Evolutionary conservation across 768 basidiomycete genomes (phyloP).

Genomic region (Sporobolomyces phaffii): DNA sequence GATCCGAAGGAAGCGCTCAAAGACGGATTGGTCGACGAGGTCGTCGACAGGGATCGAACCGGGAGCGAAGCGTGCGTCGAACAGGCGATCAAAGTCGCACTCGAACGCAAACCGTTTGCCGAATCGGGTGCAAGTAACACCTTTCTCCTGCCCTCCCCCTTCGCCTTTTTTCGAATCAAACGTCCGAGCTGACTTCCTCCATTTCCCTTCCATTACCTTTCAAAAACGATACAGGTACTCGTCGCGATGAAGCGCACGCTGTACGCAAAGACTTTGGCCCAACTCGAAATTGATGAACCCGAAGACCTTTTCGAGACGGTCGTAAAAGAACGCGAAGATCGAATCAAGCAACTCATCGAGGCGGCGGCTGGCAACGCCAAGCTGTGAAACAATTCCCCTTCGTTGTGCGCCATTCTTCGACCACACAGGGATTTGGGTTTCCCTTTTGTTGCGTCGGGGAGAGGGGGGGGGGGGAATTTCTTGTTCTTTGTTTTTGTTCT

Average conservation of each 20-base stretch:
- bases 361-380: not conserved
- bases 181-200: no score
- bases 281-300: constrained; percentile 16
- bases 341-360: not conserved
- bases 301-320: not conserved
- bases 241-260: constrained; percentile 23
- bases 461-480: no score
- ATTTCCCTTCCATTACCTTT: not conserved
- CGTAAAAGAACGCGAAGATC: not conserved
- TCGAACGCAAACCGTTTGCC: constrained; percentile 1
- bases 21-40: constrained; percentile 30
- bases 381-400: not conserved
- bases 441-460: no score
- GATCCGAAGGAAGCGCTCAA: constrained; percentile 63
- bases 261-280: constrained; percentile 1
- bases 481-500: no score
- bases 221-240: constrained; percentile 26
- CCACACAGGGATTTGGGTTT: no score
- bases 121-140: constrained; percentile 10
- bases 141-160: not conserved
- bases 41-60: not conserved
- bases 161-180: not conserved
- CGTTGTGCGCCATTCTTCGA: no score
- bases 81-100: constrained; percentile 18
- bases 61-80: constrained; percentile 15